These are phyloP conservation scores for Canna indica DNA, from an alignment of 176 grass and related monocot genomes.

Conservation along the genomic window DNA sequence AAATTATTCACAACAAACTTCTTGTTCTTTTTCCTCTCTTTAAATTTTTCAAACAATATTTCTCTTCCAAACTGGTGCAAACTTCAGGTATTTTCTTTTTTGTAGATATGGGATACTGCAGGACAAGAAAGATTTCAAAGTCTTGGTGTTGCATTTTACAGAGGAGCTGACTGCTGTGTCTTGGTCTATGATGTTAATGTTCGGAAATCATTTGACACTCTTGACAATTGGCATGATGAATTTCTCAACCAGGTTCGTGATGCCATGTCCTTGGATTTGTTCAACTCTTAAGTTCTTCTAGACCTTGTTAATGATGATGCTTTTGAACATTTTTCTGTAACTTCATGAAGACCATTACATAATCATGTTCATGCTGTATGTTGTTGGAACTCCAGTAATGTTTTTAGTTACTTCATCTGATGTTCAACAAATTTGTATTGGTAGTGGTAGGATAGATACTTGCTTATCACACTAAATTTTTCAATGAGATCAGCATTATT, in stretches of 20 bases:
- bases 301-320: neutral
- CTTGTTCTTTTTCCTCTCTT: conserved; percentile 3
- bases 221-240: conserved; percentile 80
- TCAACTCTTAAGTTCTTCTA: neutral
- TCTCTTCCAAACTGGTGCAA: neutral
- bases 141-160: conserved; percentile 92
- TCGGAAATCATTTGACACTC: conserved; percentile 59
- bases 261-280: neutral
- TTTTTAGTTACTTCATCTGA: neutral
- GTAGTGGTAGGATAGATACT: neutral
- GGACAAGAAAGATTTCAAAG: conserved; percentile 99
- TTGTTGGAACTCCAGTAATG: neutral
- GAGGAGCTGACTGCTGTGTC: conserved; percentile 85
- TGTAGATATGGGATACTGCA: conserved; percentile 94
- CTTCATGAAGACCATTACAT: neutral
- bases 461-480: neutral
- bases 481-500: neutral
- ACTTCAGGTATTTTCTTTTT: conserved; percentile 2
- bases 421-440: neutral
- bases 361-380: neutral
- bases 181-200: conserved; percentile 95
- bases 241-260: conserved; percentile 80
- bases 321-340: neutral
- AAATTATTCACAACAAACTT: neutral
- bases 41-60: neutral